phyloP scores from a whole-genome alignment of 768 basidiomycete species.

The Boletales sp. region DNA sequence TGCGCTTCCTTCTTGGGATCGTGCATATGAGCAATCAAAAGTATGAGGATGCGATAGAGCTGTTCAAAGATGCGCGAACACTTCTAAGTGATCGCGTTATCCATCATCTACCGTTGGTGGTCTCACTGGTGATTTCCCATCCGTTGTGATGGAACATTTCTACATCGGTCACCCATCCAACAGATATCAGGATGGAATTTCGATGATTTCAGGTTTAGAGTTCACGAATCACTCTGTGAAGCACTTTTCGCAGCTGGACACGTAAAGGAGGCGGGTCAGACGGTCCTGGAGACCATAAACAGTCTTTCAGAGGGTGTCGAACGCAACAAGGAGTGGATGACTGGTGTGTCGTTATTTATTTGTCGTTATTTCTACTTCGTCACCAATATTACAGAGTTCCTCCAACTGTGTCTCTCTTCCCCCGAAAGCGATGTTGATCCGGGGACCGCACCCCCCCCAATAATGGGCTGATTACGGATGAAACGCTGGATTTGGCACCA shows the following conservation, averaged over 20 bases:
- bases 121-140: conserved; percentile 1
- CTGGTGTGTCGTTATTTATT: no score
- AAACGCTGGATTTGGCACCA: no score
- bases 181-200: no score
- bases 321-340: not conserved
- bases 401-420: not conserved
- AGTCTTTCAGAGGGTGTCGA: no score
- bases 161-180: not conserved
- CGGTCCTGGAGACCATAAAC: not conserved
- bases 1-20: conserved; percentile 6
- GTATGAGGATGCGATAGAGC: not conserved
- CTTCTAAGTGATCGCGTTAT: not conserved
- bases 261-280: not conserved
- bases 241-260: not conserved
- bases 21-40: not conserved
- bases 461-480: no score
- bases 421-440: not conserved
- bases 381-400: not conserved
- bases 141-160: no score
- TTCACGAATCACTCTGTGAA: conserved; percentile 2
- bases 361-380: no score
- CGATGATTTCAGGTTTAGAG: not conserved
- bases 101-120: not conserved
- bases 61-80: not conserved
- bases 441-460: no score